Percentiles rank a stretch among this genome's conserved stretches.
These are phyloP conservation scores for Anaeromyces robustus DNA, from an alignment of 192 early-diverging fungal species.

Conservation along the genomic window DNA sequence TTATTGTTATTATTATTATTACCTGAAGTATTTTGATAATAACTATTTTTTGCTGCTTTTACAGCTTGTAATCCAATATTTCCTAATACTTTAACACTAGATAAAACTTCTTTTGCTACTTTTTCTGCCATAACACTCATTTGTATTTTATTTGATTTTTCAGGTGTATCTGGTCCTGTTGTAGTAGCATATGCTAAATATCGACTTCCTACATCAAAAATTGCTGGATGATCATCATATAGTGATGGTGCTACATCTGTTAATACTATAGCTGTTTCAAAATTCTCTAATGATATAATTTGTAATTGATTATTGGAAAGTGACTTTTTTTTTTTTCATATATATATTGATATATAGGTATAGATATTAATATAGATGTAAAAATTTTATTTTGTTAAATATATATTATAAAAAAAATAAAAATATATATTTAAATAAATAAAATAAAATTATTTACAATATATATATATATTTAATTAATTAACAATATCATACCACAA, in stretches of 20 bases:
- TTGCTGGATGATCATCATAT: constrained; percentile 12
- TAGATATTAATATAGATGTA: background rate
- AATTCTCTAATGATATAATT: constrained; percentile 28
- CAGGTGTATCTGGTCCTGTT: constrained; percentile 7
- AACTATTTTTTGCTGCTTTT: background rate
- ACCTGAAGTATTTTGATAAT: background rate
- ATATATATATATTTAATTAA: no score
- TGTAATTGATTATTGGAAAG: constrained; percentile 12
- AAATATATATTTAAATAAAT: no score
- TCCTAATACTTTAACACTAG: constrained; percentile 57
- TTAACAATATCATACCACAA: background rate
- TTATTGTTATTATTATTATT: background rate
- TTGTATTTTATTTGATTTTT: constrained; percentile 14
- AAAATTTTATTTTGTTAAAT: no score
- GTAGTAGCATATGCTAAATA: constrained; percentile 57
- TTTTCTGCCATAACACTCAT: constrained; percentile 40
- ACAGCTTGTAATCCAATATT: constrained; percentile 45
- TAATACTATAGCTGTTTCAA: constrained; percentile 18
- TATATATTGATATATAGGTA: constrained; percentile 5
- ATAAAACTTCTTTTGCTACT: constrained; percentile 63
- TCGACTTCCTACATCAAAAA: constrained; percentile 46
- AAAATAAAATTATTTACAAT: no score
- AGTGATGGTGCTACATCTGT: constrained; percentile 27
- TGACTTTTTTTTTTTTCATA: background rate
- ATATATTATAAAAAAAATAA: background rate